Base-by-base conservation (phyloP, 164 flowering plant genomes). In the Vitis cinerea region DNA sequence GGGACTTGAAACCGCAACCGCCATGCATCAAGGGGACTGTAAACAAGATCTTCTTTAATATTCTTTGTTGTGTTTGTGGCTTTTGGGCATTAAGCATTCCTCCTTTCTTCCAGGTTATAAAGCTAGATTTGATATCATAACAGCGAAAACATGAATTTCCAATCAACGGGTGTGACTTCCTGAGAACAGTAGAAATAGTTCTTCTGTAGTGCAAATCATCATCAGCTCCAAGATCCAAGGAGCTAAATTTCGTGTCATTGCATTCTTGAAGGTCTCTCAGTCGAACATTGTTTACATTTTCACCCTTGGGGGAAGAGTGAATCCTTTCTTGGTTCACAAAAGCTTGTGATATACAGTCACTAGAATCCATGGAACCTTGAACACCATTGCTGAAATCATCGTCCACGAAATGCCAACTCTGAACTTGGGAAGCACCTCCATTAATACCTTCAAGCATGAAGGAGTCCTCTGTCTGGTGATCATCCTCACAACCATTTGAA, bases 281-380 rank as follows among this genome's bases (percentile, higher is more conserved):
- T 16, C 12, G 69, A 16, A 48, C 10, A 17, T 62, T 63, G 54
- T 64, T 79, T 11, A 44, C 31, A 64, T 68, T 81, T 54, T 73
- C 81, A 4, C 63, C 44, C 63, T 65, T 78, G 3, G 82, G 74
- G 72, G 75, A 58, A 62, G 78, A 66, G n/a, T 60, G 4, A 0
- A 16, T 60, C 27, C 74, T 78, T 66, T 81, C 81, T 50, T 75
- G 85, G 71, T 78, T 81, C 9, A 50, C 79, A 55, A 83, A 52
- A 23, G 84, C 83, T 52, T 88, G 90, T 50, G 96, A 93, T 64
- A 86, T 81, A 58, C 89, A 83, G 68, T 92, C 90, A 77, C 88
- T 87, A 9, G 88, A 86, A 66, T 81, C 83, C 59, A 77, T 65
- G 27, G 96, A 87, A 73, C 75, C 83, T 59, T 74, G 83, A 37